Evolutionary conservation across 1,284 basidiomycete species (phyloP).

Genomic region (Stygiomarasmius scandens): DNA sequence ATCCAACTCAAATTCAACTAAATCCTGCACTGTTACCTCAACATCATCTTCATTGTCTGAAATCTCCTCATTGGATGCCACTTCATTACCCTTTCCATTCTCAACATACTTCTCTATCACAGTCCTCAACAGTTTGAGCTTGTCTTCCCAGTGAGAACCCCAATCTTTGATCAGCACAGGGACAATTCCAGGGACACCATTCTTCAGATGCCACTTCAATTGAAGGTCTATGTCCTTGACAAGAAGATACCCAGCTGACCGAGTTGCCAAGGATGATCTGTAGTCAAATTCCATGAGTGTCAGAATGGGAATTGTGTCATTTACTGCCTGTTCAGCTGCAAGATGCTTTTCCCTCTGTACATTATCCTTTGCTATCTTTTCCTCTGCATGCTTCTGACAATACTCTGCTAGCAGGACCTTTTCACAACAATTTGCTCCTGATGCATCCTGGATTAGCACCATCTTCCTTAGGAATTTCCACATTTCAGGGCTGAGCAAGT

Average conservation of each 20-base stretch:
- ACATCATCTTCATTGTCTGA: constrained; percentile 3
- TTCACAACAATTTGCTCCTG: constrained; percentile 6
- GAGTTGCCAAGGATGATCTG: not conserved
- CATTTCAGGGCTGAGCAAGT: constrained; percentile 1
- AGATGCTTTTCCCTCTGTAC: constrained; percentile 3
- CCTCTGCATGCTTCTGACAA: constrained; percentile 6
- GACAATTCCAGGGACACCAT: constrained; percentile 5
- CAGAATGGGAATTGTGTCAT: constrained; percentile 2
- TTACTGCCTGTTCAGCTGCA: constrained; percentile 1
- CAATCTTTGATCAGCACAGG: not conserved
- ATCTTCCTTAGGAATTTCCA: constrained; percentile 10
- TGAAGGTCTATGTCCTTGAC: constrained; percentile 12
- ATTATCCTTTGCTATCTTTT: not conserved
- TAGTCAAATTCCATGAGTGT: constrained; percentile 15
- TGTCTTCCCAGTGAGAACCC: constrained; percentile 6
- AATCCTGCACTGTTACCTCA: constrained; percentile 5
- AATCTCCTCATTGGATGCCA: not conserved
- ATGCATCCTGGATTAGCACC: constrained; percentile 11
- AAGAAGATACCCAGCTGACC: constrained; percentile 7
- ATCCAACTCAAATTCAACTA: constrained; percentile 9
- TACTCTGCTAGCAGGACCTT: constrained; percentile 10
- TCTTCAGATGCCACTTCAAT: constrained; percentile 15
- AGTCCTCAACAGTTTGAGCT: not conserved
- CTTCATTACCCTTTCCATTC: not conserved
- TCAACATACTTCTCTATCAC: not conserved